A percentile compares a stretch with the other conserved stretches of the same genome.
Evolutionary conservation across 2,329 filamentous ascomycete genomes (phyloP).

Genomic region (Colletotrichum liaoningense): DNA sequence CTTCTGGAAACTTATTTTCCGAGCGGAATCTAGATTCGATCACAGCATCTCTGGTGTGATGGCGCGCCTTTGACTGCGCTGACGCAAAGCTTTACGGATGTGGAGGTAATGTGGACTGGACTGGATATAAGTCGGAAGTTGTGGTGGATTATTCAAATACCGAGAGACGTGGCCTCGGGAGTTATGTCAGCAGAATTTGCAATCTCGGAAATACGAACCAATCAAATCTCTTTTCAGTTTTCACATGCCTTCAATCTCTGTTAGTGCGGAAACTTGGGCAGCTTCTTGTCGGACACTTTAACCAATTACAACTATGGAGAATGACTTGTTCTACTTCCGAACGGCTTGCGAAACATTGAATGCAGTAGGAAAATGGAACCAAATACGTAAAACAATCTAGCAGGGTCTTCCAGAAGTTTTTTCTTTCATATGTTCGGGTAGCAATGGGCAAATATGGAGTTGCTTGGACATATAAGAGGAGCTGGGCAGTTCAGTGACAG

Average conservation of each 20-base stretch:
- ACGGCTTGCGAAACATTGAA: neutral
- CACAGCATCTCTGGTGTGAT: too few relatives aligned
- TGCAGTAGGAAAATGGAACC: neutral
- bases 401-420: neutral
- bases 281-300: neutral
- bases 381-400: neutral
- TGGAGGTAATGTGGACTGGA: neutral
- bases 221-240: neutral
- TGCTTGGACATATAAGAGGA: neutral
- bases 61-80: neutral
- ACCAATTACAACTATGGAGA: neutral
- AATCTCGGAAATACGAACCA: neutral
- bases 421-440: neutral
- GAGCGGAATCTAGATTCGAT: neutral
- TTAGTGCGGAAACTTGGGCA: neutral
- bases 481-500: neutral
- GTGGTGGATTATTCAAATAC: neutral
- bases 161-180: neutral
- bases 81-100: neutral
- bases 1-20: neutral
- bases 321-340: neutral
- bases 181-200: neutral
- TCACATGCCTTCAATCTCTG: neutral
- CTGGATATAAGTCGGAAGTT: conserved; percentile 16
- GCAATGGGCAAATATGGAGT: neutral